Conservation (phyloP, 257 asterid species). For the Solanum appendiculatum region DNA sequence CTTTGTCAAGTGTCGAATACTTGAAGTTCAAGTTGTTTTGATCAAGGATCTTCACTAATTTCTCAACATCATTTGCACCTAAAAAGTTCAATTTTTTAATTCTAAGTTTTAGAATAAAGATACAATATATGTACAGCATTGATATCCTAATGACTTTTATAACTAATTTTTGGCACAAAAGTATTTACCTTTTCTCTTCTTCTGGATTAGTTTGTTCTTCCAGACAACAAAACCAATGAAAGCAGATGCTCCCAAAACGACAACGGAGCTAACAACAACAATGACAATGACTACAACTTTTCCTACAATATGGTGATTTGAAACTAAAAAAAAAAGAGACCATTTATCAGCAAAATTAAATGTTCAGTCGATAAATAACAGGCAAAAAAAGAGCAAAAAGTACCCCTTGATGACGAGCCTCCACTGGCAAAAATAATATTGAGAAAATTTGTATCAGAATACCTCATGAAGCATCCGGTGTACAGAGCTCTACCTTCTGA, state of each 20-base stretch:
- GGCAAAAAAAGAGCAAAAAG: background rate
- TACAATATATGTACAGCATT: background rate
- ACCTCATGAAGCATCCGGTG: no score
- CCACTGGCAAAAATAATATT: constrained; percentile 21
- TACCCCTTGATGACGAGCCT: constrained; percentile 6
- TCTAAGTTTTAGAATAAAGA: background rate
- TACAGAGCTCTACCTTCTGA: no score
- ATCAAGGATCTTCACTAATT: constrained; percentile 14
- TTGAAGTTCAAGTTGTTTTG: constrained; percentile 19
- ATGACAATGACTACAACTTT: background rate
- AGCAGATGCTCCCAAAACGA: background rate
- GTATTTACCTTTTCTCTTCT: constrained; percentile 14
- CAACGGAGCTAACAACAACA: background rate
- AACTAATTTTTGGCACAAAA: background rate
- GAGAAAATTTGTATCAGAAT: constrained; percentile 44
- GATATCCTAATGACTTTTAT: background rate
- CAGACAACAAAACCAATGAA: background rate
- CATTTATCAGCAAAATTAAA: no score
- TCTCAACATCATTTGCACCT: constrained; percentile 10
- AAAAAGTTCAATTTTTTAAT: background rate
- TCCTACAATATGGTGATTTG: background rate
- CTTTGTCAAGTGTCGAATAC: constrained; percentile 24
- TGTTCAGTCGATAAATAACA: background rate
- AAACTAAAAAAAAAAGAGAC: background rate
- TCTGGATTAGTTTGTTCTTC: constrained; percentile 7